Conservation (phyloP, 116 monocot genomes). For the Thalassia testudinum region DNA sequence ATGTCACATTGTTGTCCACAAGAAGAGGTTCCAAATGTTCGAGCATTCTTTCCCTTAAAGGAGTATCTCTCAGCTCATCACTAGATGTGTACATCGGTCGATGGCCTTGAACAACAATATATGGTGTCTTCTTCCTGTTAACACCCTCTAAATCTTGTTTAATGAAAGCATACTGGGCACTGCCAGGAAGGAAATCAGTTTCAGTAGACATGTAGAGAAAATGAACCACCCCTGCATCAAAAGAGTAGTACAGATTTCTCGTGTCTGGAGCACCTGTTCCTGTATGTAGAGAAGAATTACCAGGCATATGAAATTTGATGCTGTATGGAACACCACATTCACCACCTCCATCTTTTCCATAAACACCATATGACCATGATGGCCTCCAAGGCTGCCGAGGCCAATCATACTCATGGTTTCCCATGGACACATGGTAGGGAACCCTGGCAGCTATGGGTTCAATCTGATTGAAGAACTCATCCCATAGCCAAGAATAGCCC, state of each 20-base stretch:
- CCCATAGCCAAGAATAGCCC: conserved; percentile 93
- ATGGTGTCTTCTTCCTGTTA: conserved; percentile 67
- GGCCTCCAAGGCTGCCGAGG: conserved; percentile 90
- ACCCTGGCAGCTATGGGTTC: conserved; percentile 69
- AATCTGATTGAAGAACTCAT: conserved; percentile 88
- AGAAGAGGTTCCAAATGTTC: conserved; percentile 66
- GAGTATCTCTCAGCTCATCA: conserved; percentile 54
- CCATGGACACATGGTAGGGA: conserved; percentile 92
- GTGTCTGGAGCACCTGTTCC: conserved; percentile 70
- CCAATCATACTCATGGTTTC: conserved; percentile 99
- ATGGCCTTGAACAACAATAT: conserved; percentile 85
- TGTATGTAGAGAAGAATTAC: conserved; percentile 65
- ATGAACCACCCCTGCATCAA: conserved; percentile 75
- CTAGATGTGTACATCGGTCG: conserved; percentile 95
- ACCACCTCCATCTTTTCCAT: conserved; percentile 84
- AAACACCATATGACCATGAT: conserved; percentile 45
- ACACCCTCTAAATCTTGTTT: conserved; percentile 65
- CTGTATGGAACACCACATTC: conserved; percentile 98
- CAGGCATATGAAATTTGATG: conserved; percentile 85
- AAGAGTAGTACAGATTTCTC: conserved; percentile 71
- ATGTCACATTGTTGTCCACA: conserved; percentile 72
- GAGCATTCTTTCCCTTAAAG: conserved; percentile 50
- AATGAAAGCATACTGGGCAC: conserved; percentile 78
- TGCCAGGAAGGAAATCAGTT: conserved; percentile 72
- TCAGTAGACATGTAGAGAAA: conserved; percentile 93